These are phyloP conservation scores for Stenocarpella maydis DNA, from an alignment of 2,329 filamentous ascomycete genomes.

Conservation along the genomic window DNA sequence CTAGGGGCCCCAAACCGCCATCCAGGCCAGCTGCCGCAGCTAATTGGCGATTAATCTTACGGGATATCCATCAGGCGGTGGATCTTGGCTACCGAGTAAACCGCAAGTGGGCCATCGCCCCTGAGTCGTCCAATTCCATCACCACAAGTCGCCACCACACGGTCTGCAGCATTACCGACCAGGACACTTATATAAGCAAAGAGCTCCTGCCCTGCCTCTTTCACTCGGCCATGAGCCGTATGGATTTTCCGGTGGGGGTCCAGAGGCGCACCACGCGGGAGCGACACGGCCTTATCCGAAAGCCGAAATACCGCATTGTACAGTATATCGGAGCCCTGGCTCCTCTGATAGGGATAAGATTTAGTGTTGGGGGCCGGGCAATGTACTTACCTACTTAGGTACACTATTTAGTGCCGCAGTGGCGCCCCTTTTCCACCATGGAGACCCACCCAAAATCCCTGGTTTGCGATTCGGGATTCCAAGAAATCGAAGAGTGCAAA, in stretches of 20 bases:
- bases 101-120: slow-evolving; percentile 17
- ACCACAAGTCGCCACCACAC: neutral
- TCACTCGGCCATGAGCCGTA: neutral
- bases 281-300: neutral
- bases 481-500: slow-evolving; percentile 3
- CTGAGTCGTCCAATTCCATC: slow-evolving; percentile 20
- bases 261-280: neutral
- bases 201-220: neutral
- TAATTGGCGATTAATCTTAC: slow-evolving; percentile 19
- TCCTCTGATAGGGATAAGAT: neutral
- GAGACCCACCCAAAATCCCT: slow-evolving; percentile 21
- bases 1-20: neutral
- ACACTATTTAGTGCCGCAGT: neutral
- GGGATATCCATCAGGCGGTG: slow-evolving; percentile 10
- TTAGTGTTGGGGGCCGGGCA: slow-evolving; percentile 9
- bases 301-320: slow-evolving; percentile 1
- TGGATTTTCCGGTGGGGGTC: neutral
- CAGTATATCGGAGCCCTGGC: neutral
- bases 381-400: too few relatives aligned
- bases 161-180: neutral
- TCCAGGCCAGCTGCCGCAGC: slow-evolving; percentile 7
- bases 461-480: slow-evolving; percentile 16
- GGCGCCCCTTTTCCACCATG: slow-evolving; percentile 19
- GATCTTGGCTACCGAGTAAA: slow-evolving; percentile 21
- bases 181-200: slow-evolving; percentile 19